These are phyloP conservation scores for Nepenthes mirabilis DNA, from an alignment of 148 eudicot species.

Conservation along the genomic window DNA sequence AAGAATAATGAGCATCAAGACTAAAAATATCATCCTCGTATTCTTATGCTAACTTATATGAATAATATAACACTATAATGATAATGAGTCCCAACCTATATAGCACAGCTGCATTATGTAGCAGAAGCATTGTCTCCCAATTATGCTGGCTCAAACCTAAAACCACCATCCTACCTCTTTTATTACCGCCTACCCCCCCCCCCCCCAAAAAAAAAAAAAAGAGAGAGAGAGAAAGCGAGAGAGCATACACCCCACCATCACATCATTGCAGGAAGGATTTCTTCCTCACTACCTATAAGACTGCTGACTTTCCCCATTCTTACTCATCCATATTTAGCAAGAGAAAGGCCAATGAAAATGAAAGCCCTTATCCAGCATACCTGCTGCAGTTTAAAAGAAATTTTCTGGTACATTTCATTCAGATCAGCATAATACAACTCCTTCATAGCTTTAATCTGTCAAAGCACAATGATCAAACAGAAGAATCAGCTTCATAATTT, in stretches of 20 bases:
- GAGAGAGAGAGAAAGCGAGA: no score
- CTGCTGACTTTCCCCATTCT: neutral
- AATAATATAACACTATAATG: no score
- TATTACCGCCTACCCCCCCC: no score
- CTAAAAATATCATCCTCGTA: no score
- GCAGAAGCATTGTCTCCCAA: no score
- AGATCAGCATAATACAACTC: slow-evolving; percentile 52
- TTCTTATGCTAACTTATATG: no score
- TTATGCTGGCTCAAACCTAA: no score
- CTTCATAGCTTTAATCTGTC: slow-evolving; percentile 74
- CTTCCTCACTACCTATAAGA: neutral
- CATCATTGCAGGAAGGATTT: neutral
- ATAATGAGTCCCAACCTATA: no score
- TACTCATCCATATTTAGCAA: neutral
- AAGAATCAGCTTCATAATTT: slow-evolving; percentile 7
- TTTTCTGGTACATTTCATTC: slow-evolving; percentile 62
- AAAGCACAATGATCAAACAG: neutral
- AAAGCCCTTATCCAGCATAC: slow-evolving; percentile 15
- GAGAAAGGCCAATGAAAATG: neutral
- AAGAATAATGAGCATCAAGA: neutral
- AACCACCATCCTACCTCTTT: no score
- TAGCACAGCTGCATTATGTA: no score
- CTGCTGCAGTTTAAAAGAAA: slow-evolving; percentile 60
- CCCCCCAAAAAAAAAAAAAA: no score
- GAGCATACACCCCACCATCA: neutral